Percentiles rank a stretch among this genome's conserved stretches.
These are phyloP conservation scores for Saussurea involucrata DNA, from an alignment of 129 eudicot genomes.

Conservation along the genomic window DNA sequence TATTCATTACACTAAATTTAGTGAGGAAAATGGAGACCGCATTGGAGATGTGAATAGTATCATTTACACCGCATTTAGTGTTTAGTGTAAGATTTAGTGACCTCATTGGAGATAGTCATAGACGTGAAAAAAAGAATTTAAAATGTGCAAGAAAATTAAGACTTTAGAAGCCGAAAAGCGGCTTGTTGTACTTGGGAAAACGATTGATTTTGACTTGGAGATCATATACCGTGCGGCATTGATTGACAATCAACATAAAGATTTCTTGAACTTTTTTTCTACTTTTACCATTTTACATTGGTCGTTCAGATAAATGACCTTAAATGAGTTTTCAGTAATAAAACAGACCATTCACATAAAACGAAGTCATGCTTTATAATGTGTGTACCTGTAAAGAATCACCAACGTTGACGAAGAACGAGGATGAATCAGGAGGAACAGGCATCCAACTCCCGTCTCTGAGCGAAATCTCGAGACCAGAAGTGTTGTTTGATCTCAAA, in stretches of 20 bases:
- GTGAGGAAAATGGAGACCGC: too few species aligned
- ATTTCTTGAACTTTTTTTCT: not conserved
- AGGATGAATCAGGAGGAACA: conserved; percentile 67
- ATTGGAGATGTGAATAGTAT: too few species aligned
- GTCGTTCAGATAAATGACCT: not conserved
- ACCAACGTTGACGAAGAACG: conserved; percentile 80
- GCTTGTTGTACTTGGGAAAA: conserved; percentile 5
- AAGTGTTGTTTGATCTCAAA: conserved; percentile 61
- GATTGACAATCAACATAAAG: conserved; percentile 9
- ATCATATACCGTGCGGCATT: conserved; percentile 6
- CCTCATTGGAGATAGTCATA: too few species aligned
- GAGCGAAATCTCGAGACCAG: conserved; percentile 70
- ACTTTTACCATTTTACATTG: not conserved
- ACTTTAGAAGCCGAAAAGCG: not conserved
- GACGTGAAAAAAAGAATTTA: not conserved
- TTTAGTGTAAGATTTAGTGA: too few species aligned
- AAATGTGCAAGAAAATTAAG: not conserved
- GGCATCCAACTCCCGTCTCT: conserved; percentile 64
- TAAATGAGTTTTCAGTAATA: not conserved
- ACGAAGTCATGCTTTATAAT: not conserved
- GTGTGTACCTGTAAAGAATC: conserved; percentile 72
- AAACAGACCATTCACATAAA: not conserved
- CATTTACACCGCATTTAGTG: too few species aligned
- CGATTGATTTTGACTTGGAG: conserved; percentile 20
- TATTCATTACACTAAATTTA: too few species aligned